phyloP scores from a whole-genome alignment of 2,329 filamentous ascomycete genomes.

The Pseudopithomyces maydicus region DNA sequence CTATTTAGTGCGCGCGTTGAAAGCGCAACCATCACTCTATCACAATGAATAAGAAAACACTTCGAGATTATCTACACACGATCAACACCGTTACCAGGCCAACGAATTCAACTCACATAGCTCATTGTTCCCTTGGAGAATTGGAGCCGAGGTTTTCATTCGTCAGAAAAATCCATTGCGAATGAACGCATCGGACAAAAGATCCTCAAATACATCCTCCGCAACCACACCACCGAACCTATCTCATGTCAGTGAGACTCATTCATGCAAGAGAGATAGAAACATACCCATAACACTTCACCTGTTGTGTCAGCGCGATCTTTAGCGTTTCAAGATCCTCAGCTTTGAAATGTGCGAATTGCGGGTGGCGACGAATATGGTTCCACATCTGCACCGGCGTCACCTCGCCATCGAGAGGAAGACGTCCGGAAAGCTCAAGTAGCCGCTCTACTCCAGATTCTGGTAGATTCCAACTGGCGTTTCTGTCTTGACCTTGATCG shows the following conservation, averaged over 20 bases:
- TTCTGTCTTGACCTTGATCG: constrained; percentile 4
- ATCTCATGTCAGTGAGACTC: neutral
- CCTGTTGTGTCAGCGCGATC: constrained; percentile 26
- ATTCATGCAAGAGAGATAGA: neutral
- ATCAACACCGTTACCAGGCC: too few relatives aligned
- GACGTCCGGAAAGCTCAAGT: constrained; percentile 20
- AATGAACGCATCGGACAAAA: constrained; percentile 20
- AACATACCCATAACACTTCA: constrained; percentile 40
- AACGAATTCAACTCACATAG: too few relatives aligned
- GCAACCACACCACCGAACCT: constrained; percentile 29
- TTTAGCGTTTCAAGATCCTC: constrained; percentile 27
- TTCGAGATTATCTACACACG: too few relatives aligned
- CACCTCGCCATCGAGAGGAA: constrained; percentile 29
- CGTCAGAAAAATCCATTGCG: constrained; percentile 19
- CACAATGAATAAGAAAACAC: too few relatives aligned
- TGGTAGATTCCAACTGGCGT: constrained; percentile 21
- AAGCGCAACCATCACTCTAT: too few relatives aligned
- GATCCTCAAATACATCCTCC: constrained; percentile 17
- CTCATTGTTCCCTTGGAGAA: too few relatives aligned
- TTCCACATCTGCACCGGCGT: constrained; percentile 48
- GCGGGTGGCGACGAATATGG: constrained; percentile 30
- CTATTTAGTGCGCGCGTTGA: too few relatives aligned
- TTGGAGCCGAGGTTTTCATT: too few relatives aligned
- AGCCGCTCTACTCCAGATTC: constrained; percentile 24
- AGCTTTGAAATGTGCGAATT: constrained; percentile 26